Conservation (phyloP, 1,284 basidiomycete genomes). For the Phellinidium pouzarii region DNA sequence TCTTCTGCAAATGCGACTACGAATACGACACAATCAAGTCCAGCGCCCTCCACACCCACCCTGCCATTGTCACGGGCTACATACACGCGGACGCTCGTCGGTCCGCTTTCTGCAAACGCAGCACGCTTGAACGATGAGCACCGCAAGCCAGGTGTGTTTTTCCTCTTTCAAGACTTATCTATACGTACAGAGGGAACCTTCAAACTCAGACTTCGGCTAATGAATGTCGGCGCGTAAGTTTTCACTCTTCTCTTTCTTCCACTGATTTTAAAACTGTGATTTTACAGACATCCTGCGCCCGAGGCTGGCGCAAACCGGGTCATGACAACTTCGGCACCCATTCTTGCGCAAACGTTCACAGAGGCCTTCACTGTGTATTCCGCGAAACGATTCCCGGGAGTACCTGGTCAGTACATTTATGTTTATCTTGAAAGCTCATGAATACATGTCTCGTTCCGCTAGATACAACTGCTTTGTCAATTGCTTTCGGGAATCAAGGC, state of each 20-base stretch:
- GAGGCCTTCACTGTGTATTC: slow-evolving; percentile 88
- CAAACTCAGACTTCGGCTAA: slow-evolving; percentile 70
- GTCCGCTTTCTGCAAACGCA: slow-evolving; percentile 79
- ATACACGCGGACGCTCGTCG: slow-evolving; percentile 83
- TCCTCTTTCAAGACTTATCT: slow-evolving; percentile 82
- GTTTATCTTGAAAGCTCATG: slow-evolving; percentile 5
- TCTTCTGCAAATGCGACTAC: slow-evolving; percentile 32
- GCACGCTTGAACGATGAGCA: slow-evolving; percentile 78
- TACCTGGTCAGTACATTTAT: slow-evolving; percentile 55
- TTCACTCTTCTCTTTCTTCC: slow-evolving; percentile 16
- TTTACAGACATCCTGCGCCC: slow-evolving; percentile 59
- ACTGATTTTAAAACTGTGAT: slow-evolving; percentile 21
- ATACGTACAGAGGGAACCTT: slow-evolving; percentile 83
- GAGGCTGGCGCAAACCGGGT: slow-evolving; percentile 58
- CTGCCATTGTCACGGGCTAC: slow-evolving; percentile 49
- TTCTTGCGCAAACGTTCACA: slow-evolving; percentile 80
- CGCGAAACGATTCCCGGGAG: slow-evolving; percentile 88
- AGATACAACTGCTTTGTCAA: slow-evolving; percentile 86
- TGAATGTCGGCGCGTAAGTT: slow-evolving; percentile 80
- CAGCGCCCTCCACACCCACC: slow-evolving; percentile 28
- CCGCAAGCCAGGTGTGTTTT: slow-evolving; percentile 78
- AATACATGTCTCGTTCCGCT: slow-evolving; percentile 18
- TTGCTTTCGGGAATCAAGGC: slow-evolving; percentile 87
- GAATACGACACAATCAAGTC: slow-evolving; percentile 22
- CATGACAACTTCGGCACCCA: slow-evolving; percentile 58